Conservation (phyloP, 257 asterid genomes). For the Solanum neorickii region DNA sequence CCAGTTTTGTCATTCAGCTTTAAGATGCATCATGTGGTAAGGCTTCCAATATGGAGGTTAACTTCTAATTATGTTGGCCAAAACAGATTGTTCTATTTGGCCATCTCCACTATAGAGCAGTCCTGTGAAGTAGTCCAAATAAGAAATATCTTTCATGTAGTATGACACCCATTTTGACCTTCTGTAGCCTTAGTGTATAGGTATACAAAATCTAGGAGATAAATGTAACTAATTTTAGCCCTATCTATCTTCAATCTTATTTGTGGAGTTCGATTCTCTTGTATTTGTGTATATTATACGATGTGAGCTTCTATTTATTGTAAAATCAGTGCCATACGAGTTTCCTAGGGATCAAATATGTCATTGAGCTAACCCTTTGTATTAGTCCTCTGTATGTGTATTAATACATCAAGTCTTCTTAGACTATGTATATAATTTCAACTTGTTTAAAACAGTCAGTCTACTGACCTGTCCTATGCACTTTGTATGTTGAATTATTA, state of each 20-base stretch:
- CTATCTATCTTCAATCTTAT: not conserved
- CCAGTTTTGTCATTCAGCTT: not conserved
- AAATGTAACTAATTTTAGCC: not conserved
- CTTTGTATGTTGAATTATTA: not conserved
- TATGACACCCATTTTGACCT: not conserved
- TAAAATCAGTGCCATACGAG: not conserved
- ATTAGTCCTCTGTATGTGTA: not conserved
- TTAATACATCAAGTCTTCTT: not conserved
- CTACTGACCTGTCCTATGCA: not conserved
- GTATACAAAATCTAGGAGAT: not conserved
- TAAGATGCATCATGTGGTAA: not conserved
- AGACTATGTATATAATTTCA: not conserved
- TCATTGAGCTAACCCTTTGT: not conserved
- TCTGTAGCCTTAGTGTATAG: not conserved
- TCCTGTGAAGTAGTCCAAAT: not conserved
- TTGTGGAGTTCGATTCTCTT: not conserved
- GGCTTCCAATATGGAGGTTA: not conserved
- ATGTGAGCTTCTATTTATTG: not conserved
- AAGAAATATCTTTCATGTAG: not conserved
- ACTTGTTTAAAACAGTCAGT: not conserved
- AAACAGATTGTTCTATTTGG: not conserved
- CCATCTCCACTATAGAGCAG: not conserved
- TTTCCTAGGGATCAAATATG: not conserved
- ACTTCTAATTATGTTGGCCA: not conserved
- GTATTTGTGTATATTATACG: not conserved